A percentile compares a stretch with the other conserved stretches of the same genome.
These are phyloP conservation scores for Rhodotorula sphaerocarpa DNA, from an alignment of 768 basidiomycete genomes.

Conservation along the genomic window DNA sequence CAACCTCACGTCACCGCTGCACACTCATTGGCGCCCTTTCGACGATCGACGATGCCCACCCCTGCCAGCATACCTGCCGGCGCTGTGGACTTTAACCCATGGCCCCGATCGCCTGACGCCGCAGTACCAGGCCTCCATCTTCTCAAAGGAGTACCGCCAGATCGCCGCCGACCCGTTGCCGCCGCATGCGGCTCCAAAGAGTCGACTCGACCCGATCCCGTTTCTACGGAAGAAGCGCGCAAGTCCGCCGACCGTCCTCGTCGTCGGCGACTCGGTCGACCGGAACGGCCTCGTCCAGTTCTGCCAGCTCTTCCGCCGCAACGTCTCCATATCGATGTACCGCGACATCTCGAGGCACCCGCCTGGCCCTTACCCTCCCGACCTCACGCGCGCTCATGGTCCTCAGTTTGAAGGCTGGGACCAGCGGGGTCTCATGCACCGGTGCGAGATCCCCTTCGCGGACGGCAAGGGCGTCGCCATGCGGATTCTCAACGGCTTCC, in stretches of 20 bases:
- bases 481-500: conserved; percentile 33
- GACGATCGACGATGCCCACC: conserved; percentile 13
- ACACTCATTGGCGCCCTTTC: conserved; percentile 30
- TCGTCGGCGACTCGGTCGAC: conserved; percentile 35
- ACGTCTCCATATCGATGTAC: conserved; percentile 31
- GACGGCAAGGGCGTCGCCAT: conserved; percentile 16
- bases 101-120: conserved; percentile 8
- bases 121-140: conserved; percentile 8
- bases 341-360: conserved; percentile 22
- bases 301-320: conserved; percentile 32
- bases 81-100: conserved; percentile 28
- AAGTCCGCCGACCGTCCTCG: conserved; percentile 26
- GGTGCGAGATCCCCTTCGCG: conserved; percentile 28
- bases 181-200: background rate
- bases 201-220: conserved; percentile 14
- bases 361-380: conserved; percentile 12
- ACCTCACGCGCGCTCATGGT: conserved; percentile 25
- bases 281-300: conserved; percentile 34
- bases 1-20: conserved; percentile 32
- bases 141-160: conserved; percentile 21
- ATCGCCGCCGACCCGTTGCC: conserved; percentile 22
- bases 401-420: conserved; percentile 33
- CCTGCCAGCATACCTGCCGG: conserved; percentile 27
- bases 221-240: conserved; percentile 21
- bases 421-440: conserved; percentile 32